Percentiles rank a stretch among this genome's conserved stretches.
phyloP scores from a whole-genome alignment of 2,329 filamentous ascomycete genomes.

The Aureobasidium sp. region DNA sequence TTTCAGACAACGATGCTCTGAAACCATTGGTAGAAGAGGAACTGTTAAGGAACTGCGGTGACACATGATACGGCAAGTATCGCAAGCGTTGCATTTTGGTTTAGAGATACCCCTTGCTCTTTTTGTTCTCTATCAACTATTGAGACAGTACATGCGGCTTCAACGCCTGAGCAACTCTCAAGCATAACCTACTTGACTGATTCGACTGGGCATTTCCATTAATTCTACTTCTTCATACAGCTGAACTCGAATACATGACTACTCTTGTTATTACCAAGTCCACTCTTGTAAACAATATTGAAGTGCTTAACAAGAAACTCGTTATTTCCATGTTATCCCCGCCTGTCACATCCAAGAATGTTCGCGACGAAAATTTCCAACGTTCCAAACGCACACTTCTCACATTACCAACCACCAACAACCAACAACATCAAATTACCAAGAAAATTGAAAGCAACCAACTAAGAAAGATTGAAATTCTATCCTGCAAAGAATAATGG shows the following conservation, averaged over 20 bases:
- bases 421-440: neutral
- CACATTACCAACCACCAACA: too few species aligned
- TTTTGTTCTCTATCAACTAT: neutral
- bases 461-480: neutral
- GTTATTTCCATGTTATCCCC: too few species aligned
- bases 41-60: neutral
- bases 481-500: neutral
- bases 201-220: neutral
- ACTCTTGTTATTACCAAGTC: too few species aligned
- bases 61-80: neutral
- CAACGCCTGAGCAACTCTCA: neutral
- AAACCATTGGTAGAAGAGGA: slow-evolving; percentile 23
- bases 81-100: slow-evolving; percentile 3
- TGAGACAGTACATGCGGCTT: neutral
- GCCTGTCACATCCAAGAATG: too few species aligned
- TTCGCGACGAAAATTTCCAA: too few species aligned
- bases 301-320: too few species aligned
- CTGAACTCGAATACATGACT: neutral
- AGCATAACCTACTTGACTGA: neutral
- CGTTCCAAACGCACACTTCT: too few species aligned
- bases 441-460: neutral
- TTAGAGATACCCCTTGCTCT: neutral
- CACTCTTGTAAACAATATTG: too few species aligned
- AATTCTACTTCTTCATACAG: too few species aligned
- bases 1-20: slow-evolving; percentile 61